Conservation (phyloP, 2,329 filamentous ascomycete genomes). For the Fusarium xylarioides region DNA sequence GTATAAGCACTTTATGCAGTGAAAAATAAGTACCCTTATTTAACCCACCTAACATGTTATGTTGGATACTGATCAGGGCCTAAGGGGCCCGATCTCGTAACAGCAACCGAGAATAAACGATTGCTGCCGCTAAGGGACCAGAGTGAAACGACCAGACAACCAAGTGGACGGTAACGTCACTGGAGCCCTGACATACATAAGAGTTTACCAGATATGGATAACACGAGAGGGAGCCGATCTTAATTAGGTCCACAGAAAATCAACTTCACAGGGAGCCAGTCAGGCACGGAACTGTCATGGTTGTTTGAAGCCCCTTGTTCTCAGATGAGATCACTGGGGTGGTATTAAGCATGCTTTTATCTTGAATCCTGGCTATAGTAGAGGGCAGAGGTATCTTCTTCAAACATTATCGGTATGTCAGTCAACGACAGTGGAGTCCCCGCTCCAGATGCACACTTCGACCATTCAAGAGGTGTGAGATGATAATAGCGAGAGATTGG, state of each 20-base stretch:
- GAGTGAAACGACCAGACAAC: background rate
- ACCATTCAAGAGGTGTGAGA: conserved; percentile 28
- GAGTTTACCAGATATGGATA: background rate
- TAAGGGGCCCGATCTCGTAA: conserved; percentile 9
- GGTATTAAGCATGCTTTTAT: conserved; percentile 42
- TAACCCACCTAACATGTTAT: too few species aligned
- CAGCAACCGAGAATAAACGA: conserved; percentile 10
- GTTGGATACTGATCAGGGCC: too few species aligned
- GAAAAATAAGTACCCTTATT: too few species aligned
- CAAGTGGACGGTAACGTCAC: conserved; percentile 33
- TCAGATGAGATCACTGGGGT: conserved; percentile 11
- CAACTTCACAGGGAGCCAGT: conserved; percentile 6
- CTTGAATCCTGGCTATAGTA: conserved; percentile 34
- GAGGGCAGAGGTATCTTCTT: conserved; percentile 38
- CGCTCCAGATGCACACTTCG: conserved; percentile 32
- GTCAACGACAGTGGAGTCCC: conserved; percentile 34
- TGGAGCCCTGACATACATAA: conserved; percentile 1
- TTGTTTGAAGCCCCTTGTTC: conserved; percentile 18
- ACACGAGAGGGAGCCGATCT: conserved; percentile 37
- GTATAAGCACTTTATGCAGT: too few species aligned
- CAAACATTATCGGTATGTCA: conserved; percentile 34
- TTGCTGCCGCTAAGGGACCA: conserved; percentile 6
- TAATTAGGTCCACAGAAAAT: conserved; percentile 12
- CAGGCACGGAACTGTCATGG: background rate
- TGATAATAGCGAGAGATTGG: conserved; percentile 37